Evolutionary conservation across 257 asterid genomes (phyloP).

Genomic region (Solanum sejunctum): DNA sequence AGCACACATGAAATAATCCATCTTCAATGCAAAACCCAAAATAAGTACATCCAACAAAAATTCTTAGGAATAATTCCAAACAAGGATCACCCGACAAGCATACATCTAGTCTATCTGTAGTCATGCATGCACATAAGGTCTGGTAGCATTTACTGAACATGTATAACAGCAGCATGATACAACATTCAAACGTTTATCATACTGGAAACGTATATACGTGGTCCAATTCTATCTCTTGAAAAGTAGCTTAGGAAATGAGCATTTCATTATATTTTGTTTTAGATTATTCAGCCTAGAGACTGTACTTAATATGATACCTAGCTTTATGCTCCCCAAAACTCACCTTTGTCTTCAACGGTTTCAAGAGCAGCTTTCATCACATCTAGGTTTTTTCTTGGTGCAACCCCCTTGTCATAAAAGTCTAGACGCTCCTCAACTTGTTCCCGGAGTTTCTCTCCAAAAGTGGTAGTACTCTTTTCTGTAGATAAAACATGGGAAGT

Average conservation of each 20-base stretch:
- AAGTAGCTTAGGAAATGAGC: background rate
- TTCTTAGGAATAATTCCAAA: background rate
- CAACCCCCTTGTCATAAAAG: slow-evolving; percentile 92
- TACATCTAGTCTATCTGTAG: background rate
- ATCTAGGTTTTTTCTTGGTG: slow-evolving; percentile 89
- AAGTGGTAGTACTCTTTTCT: slow-evolving; percentile 66
- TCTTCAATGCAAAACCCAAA: background rate
- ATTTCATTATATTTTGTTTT: background rate
- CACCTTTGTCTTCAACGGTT: slow-evolving; percentile 46
- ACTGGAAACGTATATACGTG: background rate
- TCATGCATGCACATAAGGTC: background rate
- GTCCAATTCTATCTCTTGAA: background rate
- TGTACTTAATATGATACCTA: background rate
- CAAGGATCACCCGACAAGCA: background rate
- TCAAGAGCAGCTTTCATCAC: slow-evolving; percentile 77
- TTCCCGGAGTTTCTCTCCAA: slow-evolving; percentile 94
- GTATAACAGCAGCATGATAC: background rate
- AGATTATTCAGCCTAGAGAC: background rate
- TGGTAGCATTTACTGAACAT: background rate
- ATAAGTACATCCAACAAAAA: background rate
- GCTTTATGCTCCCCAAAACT: background rate
- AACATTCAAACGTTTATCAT: background rate
- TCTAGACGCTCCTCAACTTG: slow-evolving; percentile 97
- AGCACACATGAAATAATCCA: background rate
- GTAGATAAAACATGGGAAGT: background rate